These are phyloP conservation scores for peach (Prunus persica) DNA, from an alignment of 306 rosid species.

Conservation along the genomic window Prunus_persica_NCBIv2 NC_034016.1:16729501-16730000, in stretches of 20 bases:
- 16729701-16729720: constrained; percentile 54
- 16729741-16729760: constrained; percentile 60
- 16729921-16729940: background rate
- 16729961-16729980: background rate
- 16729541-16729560: background rate
- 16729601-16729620: constrained; percentile 3
- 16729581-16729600: background rate
- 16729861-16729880: background rate
- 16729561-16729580: constrained; percentile 4
- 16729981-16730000: background rate
- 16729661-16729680: constrained; percentile 58
- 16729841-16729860: background rate
- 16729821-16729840: background rate
- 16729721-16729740: constrained; percentile 53
- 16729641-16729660: constrained; percentile 64
- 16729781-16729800: constrained; percentile 19
- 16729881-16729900: background rate
- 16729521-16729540: background rate
- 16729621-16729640: constrained; percentile 76
- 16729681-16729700: constrained; percentile 58
- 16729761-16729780: constrained; percentile 76
- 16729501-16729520: background rate
- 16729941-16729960: background rate
- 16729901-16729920: background rate
- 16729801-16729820: constrained; percentile 15